A percentile compares a stretch with the other conserved stretches of the same genome.
Conservation (phyloP, 2,329 filamentous ascomycete species). For the Colletotrichum lini region DNA sequence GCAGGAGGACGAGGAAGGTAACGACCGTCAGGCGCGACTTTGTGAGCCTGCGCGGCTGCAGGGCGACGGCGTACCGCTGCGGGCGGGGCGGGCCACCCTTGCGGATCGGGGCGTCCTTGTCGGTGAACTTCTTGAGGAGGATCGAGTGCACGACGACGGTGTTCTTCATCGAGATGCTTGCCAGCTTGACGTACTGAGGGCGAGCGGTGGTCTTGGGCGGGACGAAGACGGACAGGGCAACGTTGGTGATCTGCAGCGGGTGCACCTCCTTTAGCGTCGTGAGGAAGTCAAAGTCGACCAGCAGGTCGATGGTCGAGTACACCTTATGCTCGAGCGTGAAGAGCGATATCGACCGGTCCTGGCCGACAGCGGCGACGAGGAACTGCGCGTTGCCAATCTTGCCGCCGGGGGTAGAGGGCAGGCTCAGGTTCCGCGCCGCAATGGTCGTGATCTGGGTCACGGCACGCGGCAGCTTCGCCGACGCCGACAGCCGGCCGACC, state of each 20-base stretch:
- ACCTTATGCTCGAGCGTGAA: constrained; percentile 81
- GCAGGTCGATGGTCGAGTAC: constrained; percentile 61
- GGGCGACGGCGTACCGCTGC: constrained; percentile 79
- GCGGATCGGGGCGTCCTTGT: constrained; percentile 52
- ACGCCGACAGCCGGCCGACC: constrained; percentile 65
- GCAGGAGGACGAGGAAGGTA: constrained; percentile 69
- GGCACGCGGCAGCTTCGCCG: constrained; percentile 72
- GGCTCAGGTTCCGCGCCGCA: constrained; percentile 79
- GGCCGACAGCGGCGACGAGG: constrained; percentile 83
- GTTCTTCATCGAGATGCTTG: constrained; percentile 85
- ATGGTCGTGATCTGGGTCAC: constrained; percentile 84
- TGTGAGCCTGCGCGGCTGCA: constrained; percentile 67
- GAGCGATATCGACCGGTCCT: constrained; percentile 83
- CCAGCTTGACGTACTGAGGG: constrained; percentile 78
- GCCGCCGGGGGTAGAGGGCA: constrained; percentile 63
- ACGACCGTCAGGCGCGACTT: constrained; percentile 67
- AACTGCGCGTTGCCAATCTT: constrained; percentile 79
- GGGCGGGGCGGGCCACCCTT: constrained; percentile 60
- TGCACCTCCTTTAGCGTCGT: constrained; percentile 69
- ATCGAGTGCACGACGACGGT: constrained; percentile 85
- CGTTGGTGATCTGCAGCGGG: constrained; percentile 69
- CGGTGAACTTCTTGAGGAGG: constrained; percentile 69
- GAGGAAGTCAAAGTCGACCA: constrained; percentile 67
- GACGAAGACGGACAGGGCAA: constrained; percentile 71
- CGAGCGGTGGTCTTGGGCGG: constrained; percentile 64